These are phyloP conservation scores for Fusarium anthophilum DNA, from an alignment of 2,329 filamentous ascomycete genomes.

Conservation along the genomic window DNA sequence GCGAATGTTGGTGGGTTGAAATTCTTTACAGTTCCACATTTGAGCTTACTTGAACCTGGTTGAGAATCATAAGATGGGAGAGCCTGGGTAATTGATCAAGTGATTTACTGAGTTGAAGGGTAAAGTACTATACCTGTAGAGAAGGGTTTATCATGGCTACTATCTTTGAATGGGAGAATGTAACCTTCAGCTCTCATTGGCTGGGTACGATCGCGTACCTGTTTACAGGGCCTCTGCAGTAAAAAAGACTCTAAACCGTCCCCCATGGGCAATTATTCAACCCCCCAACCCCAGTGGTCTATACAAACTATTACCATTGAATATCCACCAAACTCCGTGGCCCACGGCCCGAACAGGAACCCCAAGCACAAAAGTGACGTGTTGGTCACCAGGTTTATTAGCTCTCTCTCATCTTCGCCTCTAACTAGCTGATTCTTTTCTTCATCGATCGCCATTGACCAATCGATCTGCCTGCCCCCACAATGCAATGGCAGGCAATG, in stretches of 20 bases:
- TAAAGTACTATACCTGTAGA: neutral
- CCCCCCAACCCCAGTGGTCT: slow-evolving; percentile 5
- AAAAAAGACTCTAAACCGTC: neutral
- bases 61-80: slow-evolving; percentile 2
- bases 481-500: neutral
- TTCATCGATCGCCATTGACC: slow-evolving; percentile 24
- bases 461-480: slow-evolving; percentile 22
- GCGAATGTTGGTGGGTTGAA: slow-evolving; percentile 18
- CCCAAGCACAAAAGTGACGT: slow-evolving; percentile 12
- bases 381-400: slow-evolving; percentile 3
- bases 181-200: slow-evolving; percentile 6
- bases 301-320: slow-evolving; percentile 15
- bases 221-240: neutral
- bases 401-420: neutral
- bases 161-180: neutral
- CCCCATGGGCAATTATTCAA: slow-evolving; percentile 24
- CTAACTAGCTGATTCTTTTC: neutral
- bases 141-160: neutral
- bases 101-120: neutral
- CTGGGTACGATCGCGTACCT: neutral
- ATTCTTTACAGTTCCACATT: slow-evolving; percentile 25
- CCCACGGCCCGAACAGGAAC: slow-evolving; percentile 6
- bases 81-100: neutral
- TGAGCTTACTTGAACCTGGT: slow-evolving; percentile 18
- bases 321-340: slow-evolving; percentile 8